phyloP scores from a whole-genome alignment of 2,329 filamentous ascomycete genomes.

The Acrocalymma vagum region DNA sequence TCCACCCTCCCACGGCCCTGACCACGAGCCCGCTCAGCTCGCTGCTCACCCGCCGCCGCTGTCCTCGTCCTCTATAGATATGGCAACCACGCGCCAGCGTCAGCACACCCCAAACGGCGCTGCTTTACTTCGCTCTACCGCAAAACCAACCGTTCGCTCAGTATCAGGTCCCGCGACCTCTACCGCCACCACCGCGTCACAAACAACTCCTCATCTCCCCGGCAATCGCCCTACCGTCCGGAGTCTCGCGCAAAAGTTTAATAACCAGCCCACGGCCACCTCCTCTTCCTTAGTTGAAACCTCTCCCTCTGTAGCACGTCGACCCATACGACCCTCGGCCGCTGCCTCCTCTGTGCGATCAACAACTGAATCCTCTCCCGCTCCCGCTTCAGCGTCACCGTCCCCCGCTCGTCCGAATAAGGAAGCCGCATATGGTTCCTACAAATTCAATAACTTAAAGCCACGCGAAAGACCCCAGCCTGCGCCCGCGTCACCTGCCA shows the following conservation, averaged over 20 bases:
- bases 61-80: too few relatives aligned
- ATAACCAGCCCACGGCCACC: conserved; percentile 38
- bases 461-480: conserved; percentile 45
- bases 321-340: conserved; percentile 20
- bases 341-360: conserved; percentile 22
- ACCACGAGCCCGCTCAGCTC: conserved; percentile 35
- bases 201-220: conserved; percentile 25
- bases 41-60: too few relatives aligned
- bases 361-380: conserved; percentile 34
- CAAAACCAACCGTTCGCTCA: conserved; percentile 34
- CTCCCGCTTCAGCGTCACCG: conserved; percentile 16
- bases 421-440: conserved; percentile 40
- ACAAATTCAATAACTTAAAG: conserved; percentile 48
- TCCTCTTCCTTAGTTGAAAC: conserved; percentile 26
- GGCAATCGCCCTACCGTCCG: conserved; percentile 43
- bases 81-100: conserved; percentile 34
- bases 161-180: conserved; percentile 41
- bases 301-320: conserved; percentile 29
- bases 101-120: conserved; percentile 36
- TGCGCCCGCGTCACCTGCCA: conserved; percentile 37
- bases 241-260: conserved; percentile 47
- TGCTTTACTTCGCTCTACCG: conserved; percentile 31
- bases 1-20: conserved; percentile 25
- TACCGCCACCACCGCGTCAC: conserved; percentile 21
- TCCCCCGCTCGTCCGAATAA: conserved; percentile 36